phyloP scores from a whole-genome alignment of 169 alveolate genomes.

The Plasmodium gonderi region DNA sequence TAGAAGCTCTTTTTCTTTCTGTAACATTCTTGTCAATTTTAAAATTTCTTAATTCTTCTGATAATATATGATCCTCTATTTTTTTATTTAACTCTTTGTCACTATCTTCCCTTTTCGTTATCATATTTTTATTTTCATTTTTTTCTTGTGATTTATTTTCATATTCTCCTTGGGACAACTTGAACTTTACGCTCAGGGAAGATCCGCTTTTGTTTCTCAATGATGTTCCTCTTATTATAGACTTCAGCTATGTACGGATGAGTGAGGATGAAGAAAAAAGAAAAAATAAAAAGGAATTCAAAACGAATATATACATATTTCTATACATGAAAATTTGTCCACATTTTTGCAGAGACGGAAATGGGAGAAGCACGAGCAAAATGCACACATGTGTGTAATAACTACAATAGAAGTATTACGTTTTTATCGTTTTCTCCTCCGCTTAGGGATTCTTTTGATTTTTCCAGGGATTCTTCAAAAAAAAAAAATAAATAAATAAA shows the following conservation, averaged over 20 bases:
- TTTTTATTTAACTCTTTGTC: constrained; percentile 45
- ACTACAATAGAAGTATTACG: constrained; percentile 7
- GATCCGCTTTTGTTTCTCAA: constrained; percentile 59
- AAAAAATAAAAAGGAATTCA: not conserved
- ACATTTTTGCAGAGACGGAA: not conserved
- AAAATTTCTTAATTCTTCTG: constrained; percentile 57
- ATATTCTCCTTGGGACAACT: constrained; percentile 9
- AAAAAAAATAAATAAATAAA: not conserved
- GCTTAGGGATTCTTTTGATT: constrained; percentile 48
- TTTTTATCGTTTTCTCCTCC: constrained; percentile 65
- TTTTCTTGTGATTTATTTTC: not conserved
- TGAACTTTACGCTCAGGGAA: constrained; percentile 59
- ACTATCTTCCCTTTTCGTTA: constrained; percentile 1
- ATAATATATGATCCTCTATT: constrained; percentile 62
- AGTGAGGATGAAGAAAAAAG: not conserved
- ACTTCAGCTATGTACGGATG: constrained; percentile 18
- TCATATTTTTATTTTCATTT: not conserved
- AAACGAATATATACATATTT: not conserved
- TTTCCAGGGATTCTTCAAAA: constrained; percentile 44
- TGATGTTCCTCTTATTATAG: constrained; percentile 71
- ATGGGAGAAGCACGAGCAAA: not conserved
- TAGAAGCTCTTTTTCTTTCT: constrained; percentile 72
- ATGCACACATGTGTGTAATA: not conserved
- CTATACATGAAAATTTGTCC: no score
- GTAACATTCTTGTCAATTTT: constrained; percentile 48